Evolutionary conservation across 23 red algal species (phyloP), one percentile per base, ranked within the genome.

Genomic region (Agarophyton chilense): DNA sequence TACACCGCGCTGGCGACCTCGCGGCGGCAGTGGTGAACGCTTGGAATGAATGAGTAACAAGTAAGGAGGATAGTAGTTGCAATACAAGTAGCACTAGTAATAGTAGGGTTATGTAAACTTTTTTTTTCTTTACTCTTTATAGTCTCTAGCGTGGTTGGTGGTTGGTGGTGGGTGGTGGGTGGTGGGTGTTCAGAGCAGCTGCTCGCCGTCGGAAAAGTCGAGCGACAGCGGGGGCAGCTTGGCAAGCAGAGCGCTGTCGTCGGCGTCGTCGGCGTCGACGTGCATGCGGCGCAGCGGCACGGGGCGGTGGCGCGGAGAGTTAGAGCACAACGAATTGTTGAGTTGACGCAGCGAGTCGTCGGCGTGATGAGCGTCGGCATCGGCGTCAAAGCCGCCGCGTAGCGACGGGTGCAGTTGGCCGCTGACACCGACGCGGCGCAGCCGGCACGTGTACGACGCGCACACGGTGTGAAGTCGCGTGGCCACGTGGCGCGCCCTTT

Each of bases 321-420:
- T n/a, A n/a, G n/a, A n/a, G 44, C 44, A 47, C 6, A 47, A 47
- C 44, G 44, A 47, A 47, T 47, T n/a, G n/a, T n/a, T n/a, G n/a
- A n/a, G n/a, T n/a, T n/a, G n/a, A n/a, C n/a, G n/a, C n/a, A n/a
- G n/a, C n/a, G n/a, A n/a, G n/a, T n/a, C n/a, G n/a, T n/a, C n/a
- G n/a, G n/a, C n/a, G n/a, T n/a, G n/a, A n/a, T n/a, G n/a, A 11
- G 18, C 50, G 18, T 11, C 50, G 50, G 18, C n/a, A n/a, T n/a
- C 18, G 11, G 56, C 56, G 19, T 28, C 56, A 61, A 61, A 61
- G n/a, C 56, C 72, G 19, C 68, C 68, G 74, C 46, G 49, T 25
- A 79, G 46, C 74, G 74, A 79, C 32, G 74, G 74, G 52, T 79
- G 74, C 32, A 79, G 52, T 32, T 79, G 49, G 14, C 74, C 74